Conservation (phyloP, 257 asterid genomes). For the Scutellaria galericulata region DNA sequence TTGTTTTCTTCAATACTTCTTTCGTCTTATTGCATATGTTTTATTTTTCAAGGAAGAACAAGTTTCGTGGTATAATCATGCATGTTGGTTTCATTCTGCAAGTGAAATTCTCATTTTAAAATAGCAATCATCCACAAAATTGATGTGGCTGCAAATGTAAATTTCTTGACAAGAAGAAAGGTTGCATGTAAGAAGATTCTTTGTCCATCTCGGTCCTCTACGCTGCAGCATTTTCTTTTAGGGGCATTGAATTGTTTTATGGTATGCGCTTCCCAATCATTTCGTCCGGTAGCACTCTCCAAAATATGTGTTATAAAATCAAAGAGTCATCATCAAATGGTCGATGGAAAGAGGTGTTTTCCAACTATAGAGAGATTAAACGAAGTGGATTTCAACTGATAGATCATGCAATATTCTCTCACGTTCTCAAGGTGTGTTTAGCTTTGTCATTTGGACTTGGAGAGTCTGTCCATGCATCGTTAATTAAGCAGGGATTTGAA, state of each 20-base stretch:
- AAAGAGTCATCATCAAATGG: constrained; percentile 52
- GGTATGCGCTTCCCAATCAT: constrained; percentile 48
- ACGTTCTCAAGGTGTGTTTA: constrained; percentile 66
- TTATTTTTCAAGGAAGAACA: not conserved
- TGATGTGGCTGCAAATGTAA: constrained; percentile 9
- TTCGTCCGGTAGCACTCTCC: constrained; percentile 43
- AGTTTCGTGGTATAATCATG: not conserved
- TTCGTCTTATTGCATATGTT: constrained; percentile 8
- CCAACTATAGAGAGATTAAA: constrained; percentile 47
- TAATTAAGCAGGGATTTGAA: constrained; percentile 68
- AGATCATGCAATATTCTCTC: constrained; percentile 66
- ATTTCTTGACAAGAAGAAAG: constrained; percentile 16
- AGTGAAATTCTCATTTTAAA: not conserved
- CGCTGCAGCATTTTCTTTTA: not conserved
- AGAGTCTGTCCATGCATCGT: constrained; percentile 60
- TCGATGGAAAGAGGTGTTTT: constrained; percentile 63
- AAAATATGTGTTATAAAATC: constrained; percentile 47
- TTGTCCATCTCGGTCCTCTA: constrained; percentile 11
- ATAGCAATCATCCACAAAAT: not conserved
- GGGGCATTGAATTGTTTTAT: constrained; percentile 22
- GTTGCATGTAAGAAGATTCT: constrained; percentile 27
- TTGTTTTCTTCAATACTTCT: not conserved
- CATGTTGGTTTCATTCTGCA: not conserved
- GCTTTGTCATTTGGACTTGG: constrained; percentile 52
- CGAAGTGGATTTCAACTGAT: constrained; percentile 44